phyloP scores from a whole-genome alignment of 495 filamentous ascomycete species.

The Neohortaea acidophila region DNA sequence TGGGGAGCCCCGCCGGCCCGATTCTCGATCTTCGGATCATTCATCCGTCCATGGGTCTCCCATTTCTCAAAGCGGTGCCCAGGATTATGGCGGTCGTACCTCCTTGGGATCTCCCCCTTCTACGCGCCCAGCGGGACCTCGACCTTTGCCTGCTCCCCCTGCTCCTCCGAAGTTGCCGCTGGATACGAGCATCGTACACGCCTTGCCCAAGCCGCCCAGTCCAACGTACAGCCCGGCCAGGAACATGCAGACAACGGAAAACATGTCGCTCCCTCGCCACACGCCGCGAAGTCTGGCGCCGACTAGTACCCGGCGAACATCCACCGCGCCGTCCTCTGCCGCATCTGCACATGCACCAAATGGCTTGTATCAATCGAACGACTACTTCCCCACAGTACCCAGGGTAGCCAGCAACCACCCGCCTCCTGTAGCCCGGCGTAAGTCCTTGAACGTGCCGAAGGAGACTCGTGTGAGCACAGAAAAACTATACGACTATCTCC shows the following conservation, averaged over 20 bases:
- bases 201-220: slow-evolving; percentile 63
- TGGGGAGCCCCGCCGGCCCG: slow-evolving; percentile 33
- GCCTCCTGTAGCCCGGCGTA: slow-evolving; percentile 10
- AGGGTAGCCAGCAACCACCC: not conserved
- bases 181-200: slow-evolving; percentile 31
- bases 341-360: slow-evolving; percentile 18
- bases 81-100: slow-evolving; percentile 24
- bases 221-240: slow-evolving; percentile 69
- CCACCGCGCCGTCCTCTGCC: slow-evolving; percentile 2
- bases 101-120: slow-evolving; percentile 16
- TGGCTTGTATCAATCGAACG: slow-evolving; percentile 14
- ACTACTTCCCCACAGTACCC: slow-evolving; percentile 21
- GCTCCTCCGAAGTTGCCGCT: slow-evolving; percentile 42
- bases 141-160: slow-evolving; percentile 41
- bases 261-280: slow-evolving; percentile 35
- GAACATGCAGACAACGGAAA: slow-evolving; percentile 38
- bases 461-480: slow-evolving; percentile 49
- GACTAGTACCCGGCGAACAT: slow-evolving; percentile 3
- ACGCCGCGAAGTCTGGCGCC: slow-evolving; percentile 26
- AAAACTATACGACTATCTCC: slow-evolving; percentile 49
- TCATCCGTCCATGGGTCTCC: slow-evolving; percentile 15
- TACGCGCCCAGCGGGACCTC: slow-evolving; percentile 35
- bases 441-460: slow-evolving; percentile 39
- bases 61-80: slow-evolving; percentile 23
- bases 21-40: slow-evolving; percentile 26